Conservation (phyloP, 228 moss, liverwort and hornwort species). For the Sphagnum fallax region DNA sequence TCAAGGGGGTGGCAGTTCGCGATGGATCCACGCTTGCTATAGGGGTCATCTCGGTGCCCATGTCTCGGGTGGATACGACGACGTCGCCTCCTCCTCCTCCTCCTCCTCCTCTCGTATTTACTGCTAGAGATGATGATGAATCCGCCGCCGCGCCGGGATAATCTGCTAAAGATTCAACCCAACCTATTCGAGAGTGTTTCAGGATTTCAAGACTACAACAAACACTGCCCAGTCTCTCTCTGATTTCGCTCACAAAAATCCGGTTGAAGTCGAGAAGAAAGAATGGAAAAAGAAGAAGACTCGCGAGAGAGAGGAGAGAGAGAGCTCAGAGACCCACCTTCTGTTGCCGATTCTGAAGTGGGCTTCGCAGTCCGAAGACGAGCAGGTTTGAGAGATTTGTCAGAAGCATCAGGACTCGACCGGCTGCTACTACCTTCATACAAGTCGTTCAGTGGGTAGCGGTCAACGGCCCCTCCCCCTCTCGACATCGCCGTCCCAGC, state of each 20-base stretch:
- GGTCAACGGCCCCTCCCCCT: conserved; percentile 25
- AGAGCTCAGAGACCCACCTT: conserved; percentile 17
- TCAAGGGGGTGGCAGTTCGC: conserved; percentile 73
- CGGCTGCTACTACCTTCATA: conserved; percentile 30
- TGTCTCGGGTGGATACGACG: conserved; percentile 76
- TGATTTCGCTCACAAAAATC: too few relatives aligned
- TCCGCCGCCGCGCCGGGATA: too few relatives aligned
- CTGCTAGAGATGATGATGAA: too few relatives aligned
- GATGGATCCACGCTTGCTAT: conserved; percentile 82
- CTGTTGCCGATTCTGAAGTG: conserved; percentile 42
- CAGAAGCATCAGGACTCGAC: conserved; percentile 34
- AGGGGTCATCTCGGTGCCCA: conserved; percentile 97
- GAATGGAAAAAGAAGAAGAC: too few relatives aligned
- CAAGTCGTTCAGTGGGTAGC: conserved; percentile 68
- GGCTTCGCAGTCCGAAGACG: conserved; percentile 55
- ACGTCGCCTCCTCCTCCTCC: too few relatives aligned
- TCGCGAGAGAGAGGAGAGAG: background rate
- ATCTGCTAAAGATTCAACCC: too few relatives aligned
- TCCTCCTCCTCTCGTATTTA: too few relatives aligned
- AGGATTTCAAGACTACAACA: too few relatives aligned
- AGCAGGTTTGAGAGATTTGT: conserved; percentile 24
- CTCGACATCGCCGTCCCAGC: too few relatives aligned
- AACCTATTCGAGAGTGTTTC: too few relatives aligned
- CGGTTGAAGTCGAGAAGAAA: too few relatives aligned
- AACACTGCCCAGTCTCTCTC: too few relatives aligned